Evolutionary conservation across 2,329 filamentous ascomycete species (phyloP).

Genomic region (Aspergillus sp.): DNA sequence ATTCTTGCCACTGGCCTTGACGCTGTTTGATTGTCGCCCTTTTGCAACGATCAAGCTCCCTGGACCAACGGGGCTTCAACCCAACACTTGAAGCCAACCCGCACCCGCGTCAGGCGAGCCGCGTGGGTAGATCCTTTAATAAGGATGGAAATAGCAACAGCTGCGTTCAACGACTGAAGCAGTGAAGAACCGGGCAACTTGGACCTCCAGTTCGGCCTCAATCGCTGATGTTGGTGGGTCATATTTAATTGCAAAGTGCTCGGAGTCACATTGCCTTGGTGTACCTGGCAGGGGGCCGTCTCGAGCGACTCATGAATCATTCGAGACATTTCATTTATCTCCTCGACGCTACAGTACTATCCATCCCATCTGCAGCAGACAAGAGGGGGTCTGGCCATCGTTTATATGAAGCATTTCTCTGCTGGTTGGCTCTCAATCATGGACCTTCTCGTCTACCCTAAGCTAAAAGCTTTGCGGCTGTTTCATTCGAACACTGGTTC

Average conservation of each 20-base stretch:
- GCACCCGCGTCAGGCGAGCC: background rate
- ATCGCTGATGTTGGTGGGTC: constrained; percentile 14
- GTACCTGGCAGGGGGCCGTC: background rate
- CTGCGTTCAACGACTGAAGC: too few relatives aligned
- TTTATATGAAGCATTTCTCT: background rate
- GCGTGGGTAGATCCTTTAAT: constrained; percentile 4
- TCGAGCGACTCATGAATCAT: background rate
- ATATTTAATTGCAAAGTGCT: constrained; percentile 11
- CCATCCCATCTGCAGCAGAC: background rate
- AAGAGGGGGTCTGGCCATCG: background rate
- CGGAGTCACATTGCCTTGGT: background rate
- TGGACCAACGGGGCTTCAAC: background rate
- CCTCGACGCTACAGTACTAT: background rate
- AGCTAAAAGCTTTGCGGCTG: constrained; percentile 1
- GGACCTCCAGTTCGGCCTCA: constrained; percentile 20
- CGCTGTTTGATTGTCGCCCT: background rate
- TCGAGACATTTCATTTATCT: background rate
- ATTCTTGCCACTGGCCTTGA: background rate
- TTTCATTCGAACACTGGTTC: background rate
- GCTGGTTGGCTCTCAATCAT: background rate
- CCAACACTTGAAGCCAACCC: background rate
- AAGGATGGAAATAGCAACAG: background rate
- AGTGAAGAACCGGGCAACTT: constrained; percentile 16
- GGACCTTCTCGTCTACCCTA: background rate
- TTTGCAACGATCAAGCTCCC: background rate